A percentile compares a stretch with the other conserved stretches of the same genome.
phyloP scores from a whole-genome alignment of 148 eudicot species.

The Camellia lanceoleosa region DNA sequence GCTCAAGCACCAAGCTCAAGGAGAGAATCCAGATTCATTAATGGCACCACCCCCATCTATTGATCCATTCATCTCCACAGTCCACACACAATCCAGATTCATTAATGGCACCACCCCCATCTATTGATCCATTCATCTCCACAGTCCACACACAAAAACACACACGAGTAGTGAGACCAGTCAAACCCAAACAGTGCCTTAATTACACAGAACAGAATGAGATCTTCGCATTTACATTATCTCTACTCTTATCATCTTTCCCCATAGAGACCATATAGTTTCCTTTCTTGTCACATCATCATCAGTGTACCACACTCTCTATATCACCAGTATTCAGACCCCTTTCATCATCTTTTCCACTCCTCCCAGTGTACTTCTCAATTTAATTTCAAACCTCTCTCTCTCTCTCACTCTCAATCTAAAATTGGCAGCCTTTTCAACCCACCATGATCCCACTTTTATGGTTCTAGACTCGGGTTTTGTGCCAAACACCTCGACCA shows the following conservation, averaged over 20 bases:
- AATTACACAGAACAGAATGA: too few relatives aligned
- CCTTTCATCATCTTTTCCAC: not conserved
- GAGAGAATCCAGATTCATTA: too few relatives aligned
- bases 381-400: not conserved
- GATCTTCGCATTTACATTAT: not conserved
- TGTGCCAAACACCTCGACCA: conserved; percentile 2
- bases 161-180: too few relatives aligned
- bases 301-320: not conserved
- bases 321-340: not conserved
- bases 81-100: too few relatives aligned
- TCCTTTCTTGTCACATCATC: conserved; percentile 2
- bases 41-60: too few relatives aligned
- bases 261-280: not conserved
- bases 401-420: not conserved
- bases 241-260: not conserved
- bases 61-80: too few relatives aligned
- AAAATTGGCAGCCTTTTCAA: conserved; percentile 5
- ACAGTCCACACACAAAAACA: too few relatives aligned
- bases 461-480: not conserved
- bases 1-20: too few relatives aligned
- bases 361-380: not conserved
- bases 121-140: too few relatives aligned
- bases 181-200: too few relatives aligned
- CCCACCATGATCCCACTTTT: not conserved
- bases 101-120: too few relatives aligned